phyloP scores from a whole-genome alignment of 129 eudicot species.

The Chrysanthemum lavandulifolium region DNA sequence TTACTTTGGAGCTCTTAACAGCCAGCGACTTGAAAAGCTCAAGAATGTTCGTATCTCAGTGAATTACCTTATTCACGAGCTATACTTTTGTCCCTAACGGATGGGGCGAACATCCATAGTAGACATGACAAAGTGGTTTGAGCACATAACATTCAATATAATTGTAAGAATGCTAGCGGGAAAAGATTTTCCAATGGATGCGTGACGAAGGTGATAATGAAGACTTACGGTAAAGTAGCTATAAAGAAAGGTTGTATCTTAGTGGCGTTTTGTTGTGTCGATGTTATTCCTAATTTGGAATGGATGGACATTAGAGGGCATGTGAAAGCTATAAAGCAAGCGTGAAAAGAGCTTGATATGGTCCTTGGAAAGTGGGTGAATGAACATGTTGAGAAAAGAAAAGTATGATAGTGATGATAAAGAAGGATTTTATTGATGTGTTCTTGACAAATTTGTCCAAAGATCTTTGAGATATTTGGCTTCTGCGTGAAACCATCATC shows the following conservation, averaged over 20 bases:
- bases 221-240: slow-evolving; percentile 37
- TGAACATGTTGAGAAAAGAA: slow-evolving; percentile 43
- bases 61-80: slow-evolving; percentile 20
- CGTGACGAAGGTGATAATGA: slow-evolving; percentile 18
- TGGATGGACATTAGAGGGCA: slow-evolving; percentile 68
- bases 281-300: slow-evolving; percentile 49
- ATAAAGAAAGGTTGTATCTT: slow-evolving; percentile 54
- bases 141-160: slow-evolving; percentile 44
- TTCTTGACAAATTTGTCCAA: slow-evolving; percentile 43
- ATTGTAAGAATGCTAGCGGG: slow-evolving; percentile 40
- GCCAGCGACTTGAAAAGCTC: slow-evolving; percentile 42
- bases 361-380: slow-evolving; percentile 48
- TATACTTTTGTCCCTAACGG: slow-evolving; percentile 20
- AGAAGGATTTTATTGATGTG: slow-evolving; percentile 53
- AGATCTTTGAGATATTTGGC: slow-evolving; percentile 14
- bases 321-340: slow-evolving; percentile 47
- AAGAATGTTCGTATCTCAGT: slow-evolving; percentile 36
- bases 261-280: slow-evolving; percentile 59
- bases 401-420: not conserved
- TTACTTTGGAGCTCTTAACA: slow-evolving; percentile 50
- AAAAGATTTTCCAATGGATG: slow-evolving; percentile 38
- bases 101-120: slow-evolving; percentile 12
- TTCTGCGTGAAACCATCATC: slow-evolving; percentile 42
- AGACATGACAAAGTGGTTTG: slow-evolving; percentile 40
- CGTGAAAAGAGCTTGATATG: slow-evolving; percentile 40